Percentiles rank a stretch among this genome's conserved stretches.
phyloP scores from a whole-genome alignment of 164 flowering plant species.

The Annona squamosa region DNA sequence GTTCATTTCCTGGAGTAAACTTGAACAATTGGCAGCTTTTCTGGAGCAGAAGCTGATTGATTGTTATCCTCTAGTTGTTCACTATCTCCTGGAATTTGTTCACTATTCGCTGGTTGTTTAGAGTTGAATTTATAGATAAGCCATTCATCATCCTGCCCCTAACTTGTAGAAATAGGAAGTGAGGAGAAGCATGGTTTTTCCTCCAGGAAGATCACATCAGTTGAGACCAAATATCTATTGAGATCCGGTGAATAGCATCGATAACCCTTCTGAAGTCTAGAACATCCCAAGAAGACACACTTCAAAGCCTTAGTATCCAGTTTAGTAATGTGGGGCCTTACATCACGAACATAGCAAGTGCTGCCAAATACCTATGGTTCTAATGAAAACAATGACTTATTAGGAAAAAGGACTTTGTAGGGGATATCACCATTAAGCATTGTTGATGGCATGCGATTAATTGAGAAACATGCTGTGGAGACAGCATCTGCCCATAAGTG shows the following conservation, averaged over 20 bases:
- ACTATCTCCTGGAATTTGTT: too few species aligned
- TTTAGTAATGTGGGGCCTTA: background rate
- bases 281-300: conserved; percentile 7
- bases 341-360: background rate
- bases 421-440: background rate
- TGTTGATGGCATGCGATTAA: background rate
- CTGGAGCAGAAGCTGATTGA: too few species aligned
- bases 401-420: background rate
- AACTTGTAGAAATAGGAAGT: background rate
- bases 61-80: too few species aligned
- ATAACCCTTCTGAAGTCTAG: background rate
- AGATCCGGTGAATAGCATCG: background rate
- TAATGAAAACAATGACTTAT: background rate
- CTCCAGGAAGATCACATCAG: conserved; percentile 5
- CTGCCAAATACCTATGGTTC: conserved; percentile 1
- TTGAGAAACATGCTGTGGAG: background rate
- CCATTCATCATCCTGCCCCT: background rate
- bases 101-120: too few species aligned
- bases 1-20: too few species aligned
- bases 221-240: background rate
- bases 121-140: too few species aligned
- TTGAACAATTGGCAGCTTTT: too few species aligned
- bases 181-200: background rate
- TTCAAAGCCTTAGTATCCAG: conserved; percentile 2
- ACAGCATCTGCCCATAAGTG: background rate